A percentile compares a stretch with the other conserved stretches of the same genome.
phyloP scores from a whole-genome alignment of 2,329 filamentous ascomycete genomes.

The Spiromastix sp. region DNA sequence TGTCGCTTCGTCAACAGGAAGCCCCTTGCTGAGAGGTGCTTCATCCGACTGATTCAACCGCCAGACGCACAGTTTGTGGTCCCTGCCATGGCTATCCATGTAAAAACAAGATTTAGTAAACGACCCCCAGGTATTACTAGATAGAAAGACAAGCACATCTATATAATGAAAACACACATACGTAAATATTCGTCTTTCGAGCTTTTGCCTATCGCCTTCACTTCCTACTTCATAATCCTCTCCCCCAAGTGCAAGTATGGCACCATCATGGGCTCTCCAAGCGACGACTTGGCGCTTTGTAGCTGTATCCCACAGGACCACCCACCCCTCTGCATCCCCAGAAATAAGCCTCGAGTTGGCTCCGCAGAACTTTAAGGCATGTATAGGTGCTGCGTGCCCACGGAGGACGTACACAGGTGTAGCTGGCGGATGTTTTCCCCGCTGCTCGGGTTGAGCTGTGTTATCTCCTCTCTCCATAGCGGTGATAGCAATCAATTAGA shows the following conservation, averaged over 20 bases:
- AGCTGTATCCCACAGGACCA: slow-evolving; percentile 74
- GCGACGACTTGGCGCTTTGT: slow-evolving; percentile 72
- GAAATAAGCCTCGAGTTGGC: slow-evolving; percentile 68
- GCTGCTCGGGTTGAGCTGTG: background rate
- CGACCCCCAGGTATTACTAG: background rate
- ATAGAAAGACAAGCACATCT: slow-evolving; percentile 11
- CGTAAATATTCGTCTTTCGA: slow-evolving; percentile 66
- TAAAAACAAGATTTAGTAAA: slow-evolving; percentile 1
- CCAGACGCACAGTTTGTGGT: slow-evolving; percentile 82
- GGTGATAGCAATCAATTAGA: no score
- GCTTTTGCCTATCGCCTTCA: background rate
- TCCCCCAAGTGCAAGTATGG: slow-evolving; percentile 62
- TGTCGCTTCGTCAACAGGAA: slow-evolving; percentile 57
- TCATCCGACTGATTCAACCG: slow-evolving; percentile 56
- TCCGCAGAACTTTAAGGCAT: slow-evolving; percentile 62
- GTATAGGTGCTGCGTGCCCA: slow-evolving; percentile 72
- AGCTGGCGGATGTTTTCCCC: slow-evolving; percentile 32
- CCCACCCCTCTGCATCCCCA: slow-evolving; percentile 82
- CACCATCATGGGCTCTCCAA: slow-evolving; percentile 73
- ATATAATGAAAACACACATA: slow-evolving; percentile 38
- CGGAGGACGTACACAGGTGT: slow-evolving; percentile 64
- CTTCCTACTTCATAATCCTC: slow-evolving; percentile 43
- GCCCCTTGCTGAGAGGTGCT: slow-evolving; percentile 46
- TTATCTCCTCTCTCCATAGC: no score
- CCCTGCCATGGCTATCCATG: slow-evolving; percentile 68